phyloP scores from a whole-genome alignment of 2,329 filamentous ascomycete genomes.

The Rhynchosporium secalis region DNA sequence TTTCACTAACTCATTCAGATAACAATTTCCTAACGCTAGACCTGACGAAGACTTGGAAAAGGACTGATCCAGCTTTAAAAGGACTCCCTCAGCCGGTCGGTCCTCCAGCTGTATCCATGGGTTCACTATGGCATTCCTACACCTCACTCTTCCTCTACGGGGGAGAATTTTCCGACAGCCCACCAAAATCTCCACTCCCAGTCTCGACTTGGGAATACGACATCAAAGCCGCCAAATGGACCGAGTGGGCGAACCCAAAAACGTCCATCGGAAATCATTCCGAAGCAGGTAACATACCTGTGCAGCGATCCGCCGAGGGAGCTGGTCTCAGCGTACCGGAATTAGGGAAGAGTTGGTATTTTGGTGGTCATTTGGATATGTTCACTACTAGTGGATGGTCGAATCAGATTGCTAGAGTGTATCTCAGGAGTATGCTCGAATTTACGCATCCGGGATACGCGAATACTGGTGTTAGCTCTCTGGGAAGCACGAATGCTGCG shows the following conservation, averaged over 20 bases:
- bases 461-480: conserved; percentile 60
- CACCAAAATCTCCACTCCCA: conserved; percentile 54
- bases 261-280: conserved; percentile 66
- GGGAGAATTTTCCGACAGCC: conserved; percentile 68
- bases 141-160: conserved; percentile 72
- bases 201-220: conserved; percentile 72
- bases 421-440: conserved; percentile 72
- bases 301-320: conserved; percentile 73
- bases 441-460: conserved; percentile 71
- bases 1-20: conserved; percentile 44
- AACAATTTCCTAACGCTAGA: conserved; percentile 74
- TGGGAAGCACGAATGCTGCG: conserved; percentile 56
- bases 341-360: conserved; percentile 73
- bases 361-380: conserved; percentile 72
- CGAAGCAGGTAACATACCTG: conserved; percentile 51
- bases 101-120: conserved; percentile 69
- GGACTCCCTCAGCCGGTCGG: conserved; percentile 66
- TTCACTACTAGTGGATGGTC: conserved; percentile 63
- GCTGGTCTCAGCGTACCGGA: conserved; percentile 70
- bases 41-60: conserved; percentile 71
- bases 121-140: conserved; percentile 75
- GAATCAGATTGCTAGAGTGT: conserved; percentile 61
- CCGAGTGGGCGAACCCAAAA: conserved; percentile 58
- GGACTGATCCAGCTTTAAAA: conserved; percentile 59
- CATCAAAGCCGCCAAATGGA: conserved; percentile 60